Evolutionary conservation across 2,329 filamentous ascomycete species (phyloP).

Genomic region (Colletotrichum sojae): DNA sequence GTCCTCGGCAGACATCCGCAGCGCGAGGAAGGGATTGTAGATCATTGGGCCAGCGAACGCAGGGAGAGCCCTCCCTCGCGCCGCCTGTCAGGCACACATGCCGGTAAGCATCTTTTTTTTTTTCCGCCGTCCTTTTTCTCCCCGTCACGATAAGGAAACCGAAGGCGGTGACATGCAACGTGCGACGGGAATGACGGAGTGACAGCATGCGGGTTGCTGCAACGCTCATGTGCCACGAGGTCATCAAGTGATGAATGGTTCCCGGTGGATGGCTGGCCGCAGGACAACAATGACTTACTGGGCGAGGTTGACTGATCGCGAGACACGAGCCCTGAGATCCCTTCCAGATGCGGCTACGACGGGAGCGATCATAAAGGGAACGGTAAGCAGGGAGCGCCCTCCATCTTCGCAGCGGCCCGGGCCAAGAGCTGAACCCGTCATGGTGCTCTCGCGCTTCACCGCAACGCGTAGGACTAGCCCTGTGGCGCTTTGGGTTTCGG

Average conservation of each 20-base stretch:
- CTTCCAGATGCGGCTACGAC: neutral
- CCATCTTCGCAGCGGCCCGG: neutral
- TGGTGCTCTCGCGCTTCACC: conserved; percentile 2
- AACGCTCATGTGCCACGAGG: neutral
- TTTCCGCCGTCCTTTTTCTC: neutral
- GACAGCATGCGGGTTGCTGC: conserved; percentile 25
- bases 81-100: conserved; percentile 25
- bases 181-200: conserved; percentile 8
- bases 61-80: conserved; percentile 17
- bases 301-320: neutral
- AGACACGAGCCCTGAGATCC: conserved; percentile 2
- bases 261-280: neutral
- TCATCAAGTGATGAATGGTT: neutral
- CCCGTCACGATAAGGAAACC: neutral
- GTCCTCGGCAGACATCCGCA: conserved; percentile 12
- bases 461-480: conserved; percentile 1
- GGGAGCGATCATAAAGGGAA: neutral
- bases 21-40: neutral
- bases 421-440: conserved; percentile 19
- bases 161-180: conserved; percentile 16
- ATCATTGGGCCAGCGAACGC: neutral
- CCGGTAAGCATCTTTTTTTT: conserved; percentile 4
- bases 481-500: conserved; percentile 24
- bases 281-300: neutral
- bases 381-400: neutral